Percentiles rank a stretch among this genome's conserved stretches.
Evolutionary conservation across 306 rosid genomes (phyloP).

Genomic region (Inga oerstediana): DNA sequence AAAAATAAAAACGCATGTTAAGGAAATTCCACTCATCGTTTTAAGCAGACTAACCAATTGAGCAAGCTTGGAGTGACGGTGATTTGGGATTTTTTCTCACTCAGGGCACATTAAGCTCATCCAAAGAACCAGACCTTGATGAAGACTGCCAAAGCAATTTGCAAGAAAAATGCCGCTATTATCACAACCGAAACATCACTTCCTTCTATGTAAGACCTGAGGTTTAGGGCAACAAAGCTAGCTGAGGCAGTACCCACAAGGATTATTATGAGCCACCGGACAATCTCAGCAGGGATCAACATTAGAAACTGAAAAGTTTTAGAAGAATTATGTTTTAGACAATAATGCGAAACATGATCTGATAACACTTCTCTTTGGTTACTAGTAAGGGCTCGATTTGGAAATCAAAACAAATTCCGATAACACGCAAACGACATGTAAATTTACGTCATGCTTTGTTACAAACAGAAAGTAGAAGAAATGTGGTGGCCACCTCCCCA

Average conservation of each 20-base stretch:
- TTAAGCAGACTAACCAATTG: conserved; percentile 17
- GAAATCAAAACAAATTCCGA: conserved; percentile 9
- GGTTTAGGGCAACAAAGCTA: conserved; percentile 80
- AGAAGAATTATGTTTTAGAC: conserved; percentile 38
- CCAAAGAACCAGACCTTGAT: conserved; percentile 97
- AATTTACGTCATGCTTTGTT: conserved; percentile 8
- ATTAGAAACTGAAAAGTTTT: conserved; percentile 71
- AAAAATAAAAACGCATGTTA: conserved; percentile 32
- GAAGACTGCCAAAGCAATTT: conserved; percentile 88
- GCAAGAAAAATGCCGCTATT: conserved; percentile 80
- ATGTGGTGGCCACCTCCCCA: not conserved
- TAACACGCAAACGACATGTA: not conserved
- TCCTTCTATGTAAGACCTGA: conserved; percentile 59
- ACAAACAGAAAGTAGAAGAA: not conserved
- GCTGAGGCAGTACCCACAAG: conserved; percentile 77
- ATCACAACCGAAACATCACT: conserved; percentile 60
- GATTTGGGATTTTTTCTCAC: conserved; percentile 25
- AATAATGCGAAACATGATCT: not conserved
- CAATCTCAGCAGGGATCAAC: conserved; percentile 81
- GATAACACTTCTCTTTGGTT: conserved; percentile 1
- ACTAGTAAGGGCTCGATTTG: not conserved
- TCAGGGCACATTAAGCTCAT: conserved; percentile 40
- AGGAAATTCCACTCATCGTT: conserved; percentile 20
- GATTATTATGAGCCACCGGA: conserved; percentile 82
- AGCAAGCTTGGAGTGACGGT: conserved; percentile 21